A percentile compares a stretch with the other conserved stretches of the same genome.
phyloP scores from a whole-genome alignment of 2,329 filamentous ascomycete species.

The Cladorrhinum sp. region DNA sequence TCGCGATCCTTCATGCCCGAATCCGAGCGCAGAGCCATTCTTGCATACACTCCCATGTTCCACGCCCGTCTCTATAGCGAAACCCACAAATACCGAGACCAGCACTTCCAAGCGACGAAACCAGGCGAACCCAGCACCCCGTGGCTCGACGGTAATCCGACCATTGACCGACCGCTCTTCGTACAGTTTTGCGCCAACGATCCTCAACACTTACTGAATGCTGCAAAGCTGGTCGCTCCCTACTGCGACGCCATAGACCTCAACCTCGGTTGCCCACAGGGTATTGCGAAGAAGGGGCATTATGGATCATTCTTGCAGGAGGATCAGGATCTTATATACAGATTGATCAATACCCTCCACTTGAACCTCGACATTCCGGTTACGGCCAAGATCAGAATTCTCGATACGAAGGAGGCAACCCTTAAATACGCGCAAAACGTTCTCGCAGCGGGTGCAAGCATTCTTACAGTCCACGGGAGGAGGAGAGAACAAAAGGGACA shows the following conservation, averaged over 20 bases:
- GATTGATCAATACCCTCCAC: conserved; percentile 81
- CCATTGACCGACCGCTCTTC: conserved; percentile 82
- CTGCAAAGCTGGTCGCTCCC: conserved; percentile 74
- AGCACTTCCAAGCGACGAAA: conserved; percentile 72
- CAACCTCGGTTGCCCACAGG: conserved; percentile 94
- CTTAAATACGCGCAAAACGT: conserved; percentile 87
- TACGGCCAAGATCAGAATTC: conserved; percentile 89
- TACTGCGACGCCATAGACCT: conserved; percentile 95
- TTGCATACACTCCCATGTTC: conserved; percentile 95
- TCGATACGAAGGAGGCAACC: conserved; percentile 83
- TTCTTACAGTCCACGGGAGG: conserved; percentile 88
- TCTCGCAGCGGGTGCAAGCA: conserved; percentile 81
- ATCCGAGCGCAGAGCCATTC: conserved; percentile 60
- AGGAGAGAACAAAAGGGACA: conserved; percentile 92
- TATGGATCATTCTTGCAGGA: conserved; percentile 97
- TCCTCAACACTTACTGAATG: conserved; percentile 72
- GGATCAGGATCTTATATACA: conserved; percentile 77
- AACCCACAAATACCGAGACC: conserved; percentile 69
- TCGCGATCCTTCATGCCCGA: conserved; percentile 85
- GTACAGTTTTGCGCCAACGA: conserved; percentile 97
- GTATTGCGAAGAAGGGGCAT: conserved; percentile 84
- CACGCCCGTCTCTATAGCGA: conserved; percentile 87
- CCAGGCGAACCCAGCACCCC: conserved; percentile 33
- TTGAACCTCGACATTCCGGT: conserved; percentile 76
- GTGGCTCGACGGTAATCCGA: conserved; percentile 83